phyloP scores from a whole-genome alignment of 768 basidiomycete genomes.

The Pulveroboletus ravenelii region DNA sequence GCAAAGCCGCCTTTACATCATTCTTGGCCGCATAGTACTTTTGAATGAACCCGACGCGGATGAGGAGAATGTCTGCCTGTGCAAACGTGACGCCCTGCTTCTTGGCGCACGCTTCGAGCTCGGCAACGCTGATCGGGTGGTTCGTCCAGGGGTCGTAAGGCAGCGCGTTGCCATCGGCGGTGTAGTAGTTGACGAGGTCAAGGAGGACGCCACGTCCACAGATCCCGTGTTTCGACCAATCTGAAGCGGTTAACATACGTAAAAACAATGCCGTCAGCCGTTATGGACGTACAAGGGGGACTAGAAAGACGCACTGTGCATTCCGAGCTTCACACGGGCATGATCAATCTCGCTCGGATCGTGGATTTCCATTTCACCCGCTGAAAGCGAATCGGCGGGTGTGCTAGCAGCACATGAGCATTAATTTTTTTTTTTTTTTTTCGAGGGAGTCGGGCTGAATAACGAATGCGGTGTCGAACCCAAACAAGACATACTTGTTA shows the following conservation, averaged over 20 bases:
- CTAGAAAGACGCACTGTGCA: conserved; percentile 52
- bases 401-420: conserved; percentile 31
- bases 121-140: conserved; percentile 47
- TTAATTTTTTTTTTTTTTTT: too few relatives aligned
- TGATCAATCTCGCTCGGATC: conserved; percentile 48
- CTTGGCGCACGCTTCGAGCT: conserved; percentile 55
- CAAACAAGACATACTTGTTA: conserved; percentile 43
- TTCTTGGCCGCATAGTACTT: conserved; percentile 44
- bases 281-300: not conserved
- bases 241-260: conserved; percentile 28
- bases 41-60: conserved; percentile 60
- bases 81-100: conserved; percentile 55
- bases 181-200: conserved; percentile 55
- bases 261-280: not conserved
- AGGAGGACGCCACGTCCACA: conserved; percentile 65
- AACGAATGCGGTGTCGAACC: not conserved
- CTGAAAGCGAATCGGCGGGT: conserved; percentile 38
- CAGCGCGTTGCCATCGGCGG: conserved; percentile 34
- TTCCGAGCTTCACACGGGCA: conserved; percentile 48
- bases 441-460: not conserved
- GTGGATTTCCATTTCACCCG: conserved; percentile 43
- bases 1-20: conserved; percentile 42
- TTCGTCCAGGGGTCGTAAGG: conserved; percentile 65
- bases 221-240: conserved; percentile 69
- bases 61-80: conserved; percentile 54